Evolutionary conservation across 257 asterid species (phyloP).

Genomic region (Solanum pinnatisectum): DNA sequence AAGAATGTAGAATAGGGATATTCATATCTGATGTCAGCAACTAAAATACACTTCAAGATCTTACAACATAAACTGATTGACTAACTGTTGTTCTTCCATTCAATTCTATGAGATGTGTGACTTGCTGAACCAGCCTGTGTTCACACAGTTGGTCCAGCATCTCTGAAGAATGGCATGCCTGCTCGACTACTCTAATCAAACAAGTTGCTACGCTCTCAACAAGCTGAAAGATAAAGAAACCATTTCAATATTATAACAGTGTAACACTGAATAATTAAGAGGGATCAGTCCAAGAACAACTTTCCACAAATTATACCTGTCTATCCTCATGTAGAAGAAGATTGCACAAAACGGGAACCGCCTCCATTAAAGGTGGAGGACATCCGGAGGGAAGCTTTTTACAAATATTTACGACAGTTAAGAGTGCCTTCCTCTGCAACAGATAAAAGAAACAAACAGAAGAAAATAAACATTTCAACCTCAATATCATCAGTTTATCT

Average conservation of each 20-base stretch:
- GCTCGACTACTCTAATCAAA: conserved; percentile 76
- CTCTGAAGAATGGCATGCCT: conserved; percentile 41
- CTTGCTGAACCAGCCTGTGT: conserved; percentile 70
- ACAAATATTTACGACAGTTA: conserved; percentile 76
- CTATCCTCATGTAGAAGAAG: conserved; percentile 88
- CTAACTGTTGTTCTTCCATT: conserved; percentile 62
- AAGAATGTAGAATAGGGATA: background rate
- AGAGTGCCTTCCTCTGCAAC: conserved; percentile 79
- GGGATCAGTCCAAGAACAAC: background rate
- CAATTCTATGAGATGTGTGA: conserved; percentile 56
- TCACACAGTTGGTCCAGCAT: conserved; percentile 80
- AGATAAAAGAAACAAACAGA: conserved; percentile 9
- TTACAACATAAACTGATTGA: conserved; percentile 62
- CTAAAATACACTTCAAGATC: conserved; percentile 9
- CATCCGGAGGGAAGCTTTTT: conserved; percentile 69
- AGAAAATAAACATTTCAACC: conserved; percentile 11
- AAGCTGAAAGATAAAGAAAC: conserved; percentile 37
- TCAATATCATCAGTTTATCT: background rate
- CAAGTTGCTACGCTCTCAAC: conserved; percentile 88
- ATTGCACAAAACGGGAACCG: conserved; percentile 88
- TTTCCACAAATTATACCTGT: conserved; percentile 38
- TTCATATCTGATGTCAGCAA: background rate
- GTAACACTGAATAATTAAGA: background rate
- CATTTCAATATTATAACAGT: background rate
- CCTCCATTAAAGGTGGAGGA: conserved; percentile 69